Base-by-base conservation (phyloP, 768 basidiomycete genomes). In the Cantharellus cinnabarinus region DNA sequence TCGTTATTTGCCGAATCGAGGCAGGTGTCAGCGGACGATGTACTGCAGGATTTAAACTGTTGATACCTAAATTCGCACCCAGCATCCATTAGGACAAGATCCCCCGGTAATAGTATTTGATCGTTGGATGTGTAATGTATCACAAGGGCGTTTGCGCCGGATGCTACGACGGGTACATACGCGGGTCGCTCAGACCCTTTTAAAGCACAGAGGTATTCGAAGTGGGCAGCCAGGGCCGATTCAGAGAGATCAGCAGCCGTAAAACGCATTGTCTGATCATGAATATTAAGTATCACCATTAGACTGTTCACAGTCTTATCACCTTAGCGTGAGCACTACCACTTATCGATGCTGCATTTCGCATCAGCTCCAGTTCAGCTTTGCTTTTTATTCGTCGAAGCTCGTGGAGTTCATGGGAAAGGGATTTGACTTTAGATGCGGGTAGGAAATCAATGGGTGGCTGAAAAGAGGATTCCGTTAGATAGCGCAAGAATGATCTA, bases 81-180 rank as follows among this genome's bases (percentile, higher is more conserved):
- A 2, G 90, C 91, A 62, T 97, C 91, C 58, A 97, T 79, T 7
- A 95, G 75, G 14, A 95, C 73, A 64, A 89, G 73, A 64, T 98
- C 91, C 20, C 75, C 79, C 1, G 79, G 70, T 44, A 75, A 73
- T 4, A 93, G 70, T 20, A 85, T 64, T 60, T 87, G 85, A 67
- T 94, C 82, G 68, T 98, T 98, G 15, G 83, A 77, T 0, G 90
- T 94, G 67, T 98, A 98, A 66, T 99, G 95, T 62, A 99, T 90
- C 48, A 87, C 82, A 0, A 95, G 75, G 4, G 88, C 81, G 66
- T 97, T 95, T 2, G 85, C 76, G 38, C 95, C 95, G 1, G 89
- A 91, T 3, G 89, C 94, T 41, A 97, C 88, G 3, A 99, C 95
- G 7, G 95, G 95, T 1, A 99, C 93, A 67, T 99, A 99, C n/a